Base-by-base conservation (phyloP, 1,284 basidiomycete species). In the Phellopilus nigrolimitatus region DNA sequence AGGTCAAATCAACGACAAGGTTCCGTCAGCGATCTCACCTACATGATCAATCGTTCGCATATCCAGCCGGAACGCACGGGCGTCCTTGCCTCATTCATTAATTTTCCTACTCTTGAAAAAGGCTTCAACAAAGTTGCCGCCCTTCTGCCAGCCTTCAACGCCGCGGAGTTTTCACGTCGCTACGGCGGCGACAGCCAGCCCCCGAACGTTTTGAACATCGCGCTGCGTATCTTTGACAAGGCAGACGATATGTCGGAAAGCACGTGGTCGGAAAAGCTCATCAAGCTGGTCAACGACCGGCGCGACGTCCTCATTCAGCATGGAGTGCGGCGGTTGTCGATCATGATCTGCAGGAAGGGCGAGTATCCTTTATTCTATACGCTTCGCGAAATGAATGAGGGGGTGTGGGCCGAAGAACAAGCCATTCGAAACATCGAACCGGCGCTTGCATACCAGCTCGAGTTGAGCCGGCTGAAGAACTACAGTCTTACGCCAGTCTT, bases 401-500 rank as follows among this genome's bases (percentile, higher is more conserved):
- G n/a, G n/a, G 66, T 68, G 13, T 99, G 97, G 97, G 80, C 76
- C 56, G 97, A 99, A 77, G 93, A 98, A 68, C 84, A 92, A 66
- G 87, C 94, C 9, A 97, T 99, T 66, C 88, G 95, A 68, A 97
- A 99, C 75, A 94, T 98, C 58, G 97, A 99, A 68, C 97, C 97
- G 24, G 97, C 97, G 33, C 78, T 99, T 45, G 97, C 97, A 31
- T 99, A 94, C 82, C 97, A 99, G 73, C 81, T 99, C 47, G 97
- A 99, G 70, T 85, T 99, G 52, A 89, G 88, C 68, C 90, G 97
- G 47, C 78, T 99, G 57, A 95, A 94, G 38, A 91, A 97, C 76
- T 99, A 98, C 74, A 93, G 97, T 69, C 81, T 99, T 66, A 91
- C 84, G 37, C 95, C 97, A 44, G 83, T 86, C 73, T 90, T 94